Base-by-base conservation (phyloP, 257 asterid species). In the Capsicum baccatum region DNA sequence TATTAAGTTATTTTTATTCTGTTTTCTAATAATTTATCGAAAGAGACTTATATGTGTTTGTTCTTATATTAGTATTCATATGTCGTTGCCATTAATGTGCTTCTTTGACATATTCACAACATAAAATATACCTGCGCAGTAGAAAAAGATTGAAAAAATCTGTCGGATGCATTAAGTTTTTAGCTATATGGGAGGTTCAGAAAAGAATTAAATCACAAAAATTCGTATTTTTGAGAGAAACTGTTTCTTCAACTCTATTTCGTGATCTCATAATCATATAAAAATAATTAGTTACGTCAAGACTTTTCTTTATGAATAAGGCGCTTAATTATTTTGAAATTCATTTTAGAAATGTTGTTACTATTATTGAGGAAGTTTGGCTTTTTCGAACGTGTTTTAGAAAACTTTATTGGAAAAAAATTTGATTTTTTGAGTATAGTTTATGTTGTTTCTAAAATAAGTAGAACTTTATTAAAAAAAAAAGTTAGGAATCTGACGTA, bases 41-140 rank as follows among this genome's bases (percentile, higher is more conserved):
- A 76, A 52, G 81, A 13, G 47, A 76, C 81, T 76, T 76, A 8
- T 52, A 9, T 52, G 64, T 52, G 81, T 9, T 26, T 69, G 26
- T 39, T 69, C 14, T 69, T 52, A 8, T 16, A 39, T 42, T 8
- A 39, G 26, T 39, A 68, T 39, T 68, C 52, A 39, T 39, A 8
- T 69, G 3, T 69, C 0, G 12, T 39, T 3, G 52, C 54, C 14
- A 2, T 68, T 68, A 39, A 37, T 0, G 0, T 14, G 2, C 5
- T 63, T 60, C 0, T 13, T 54, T 17, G 52, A 2, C 26, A 37
- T 15, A 66, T 33, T 26, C 11, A 7, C 48, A 37, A 66, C 48
- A 68, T 15, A 68, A 69, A 37, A 16, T 69, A 16, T 69, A 16
- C 54, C 0, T 4, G 9, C 78, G 21, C 6, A 2, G 14, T 69